phyloP scores from a whole-genome alignment of 768 basidiomycete genomes.

The Myochromella boudieri region DNA sequence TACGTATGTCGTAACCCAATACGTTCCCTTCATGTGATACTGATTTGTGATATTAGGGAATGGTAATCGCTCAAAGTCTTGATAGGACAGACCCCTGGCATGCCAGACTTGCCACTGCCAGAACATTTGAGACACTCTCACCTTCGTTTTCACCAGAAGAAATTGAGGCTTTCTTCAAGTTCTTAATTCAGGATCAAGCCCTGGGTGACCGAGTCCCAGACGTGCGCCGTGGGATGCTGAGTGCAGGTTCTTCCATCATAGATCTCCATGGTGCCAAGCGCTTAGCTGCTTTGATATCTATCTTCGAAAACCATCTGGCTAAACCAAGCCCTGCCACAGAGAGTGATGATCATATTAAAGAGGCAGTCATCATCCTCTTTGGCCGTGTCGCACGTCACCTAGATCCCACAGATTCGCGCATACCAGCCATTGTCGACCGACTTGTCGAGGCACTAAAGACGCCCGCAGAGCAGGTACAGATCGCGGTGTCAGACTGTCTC shows the following conservation, averaged over 20 bases:
- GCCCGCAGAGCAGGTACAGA: slow-evolving; percentile 94
- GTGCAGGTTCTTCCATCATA: slow-evolving; percentile 77
- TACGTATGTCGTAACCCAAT: slow-evolving; percentile 61
- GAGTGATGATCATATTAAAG: slow-evolving; percentile 85
- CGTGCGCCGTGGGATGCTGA: slow-evolving; percentile 87
- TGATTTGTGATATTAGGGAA: slow-evolving; percentile 57
- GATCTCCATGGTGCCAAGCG: slow-evolving; percentile 77
- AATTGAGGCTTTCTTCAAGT: slow-evolving; percentile 75
- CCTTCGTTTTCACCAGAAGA: slow-evolving; percentile 60
- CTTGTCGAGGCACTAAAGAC: slow-evolving; percentile 90
- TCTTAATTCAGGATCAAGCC: slow-evolving; percentile 83
- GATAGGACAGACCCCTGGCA: slow-evolving; percentile 89
- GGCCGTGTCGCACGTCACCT: slow-evolving; percentile 91
- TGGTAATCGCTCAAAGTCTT: slow-evolving; percentile 87
- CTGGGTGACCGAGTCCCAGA: slow-evolving; percentile 82
- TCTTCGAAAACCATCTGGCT: slow-evolving; percentile 79
- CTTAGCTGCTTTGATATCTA: slow-evolving; percentile 70
- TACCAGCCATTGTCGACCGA: slow-evolving; percentile 80
- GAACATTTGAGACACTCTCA: slow-evolving; percentile 65
- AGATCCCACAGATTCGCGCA: slow-evolving; percentile 69
- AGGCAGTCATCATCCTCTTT: slow-evolving; percentile 92
- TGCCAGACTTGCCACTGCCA: slow-evolving; percentile 71
- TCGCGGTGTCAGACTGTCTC: slow-evolving; percentile 94
- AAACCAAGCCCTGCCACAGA: slow-evolving; percentile 59
- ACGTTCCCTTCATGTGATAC: background rate